Evolutionary conservation across 345 rosid species (phyloP), one percentile per base, ranked within the genome.

Genomic region (Balakata baccata): DNA sequence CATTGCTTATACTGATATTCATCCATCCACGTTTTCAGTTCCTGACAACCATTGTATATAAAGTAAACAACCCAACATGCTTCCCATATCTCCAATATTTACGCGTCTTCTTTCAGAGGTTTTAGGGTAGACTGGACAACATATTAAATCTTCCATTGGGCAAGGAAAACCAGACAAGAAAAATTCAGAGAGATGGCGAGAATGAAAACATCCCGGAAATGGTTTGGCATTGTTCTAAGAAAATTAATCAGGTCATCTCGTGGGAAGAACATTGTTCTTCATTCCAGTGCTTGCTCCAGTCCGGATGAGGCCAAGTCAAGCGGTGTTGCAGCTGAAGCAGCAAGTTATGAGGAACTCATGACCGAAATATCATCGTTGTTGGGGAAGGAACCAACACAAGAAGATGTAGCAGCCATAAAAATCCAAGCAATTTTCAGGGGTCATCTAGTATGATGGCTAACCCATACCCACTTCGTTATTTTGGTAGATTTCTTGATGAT

Each of bases 371-470:
- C 80, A 8, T 17, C 50, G 3, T 16, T 69, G 11, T 69, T 10
- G 6, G 66, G 22, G 66, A 72, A 56, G 64, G 66, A n/a, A 22
- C 68, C 60, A 64, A 65, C 77, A 37, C 64, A 29, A 62, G 86
- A 87, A 72, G 86, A 86, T 39, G 29, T 57, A 9, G 91, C 98
- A 8, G 98, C 96, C 67, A 72, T 79, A 57, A 90, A 80, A 80
- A 88, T 94, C 84, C 98, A 92, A 84, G 80, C 98, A 5, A 60
- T 59, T 73, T 94, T 91, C 89, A 82, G 98, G 82, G 96, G 89
- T 41, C 97, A 90, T 80, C 92, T 94, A 71, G 98, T 90, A 82
- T 68, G 77, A 64, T 22, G 11, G 52, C 68, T 1, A 61, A 4
- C 58, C 12, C 34, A 1, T 29, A n/a, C n/a, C n/a, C 53, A 29